Base-by-base conservation (phyloP, 2,329 filamentous ascomycete genomes). In the Pseudogymnoascus sp. region DNA sequence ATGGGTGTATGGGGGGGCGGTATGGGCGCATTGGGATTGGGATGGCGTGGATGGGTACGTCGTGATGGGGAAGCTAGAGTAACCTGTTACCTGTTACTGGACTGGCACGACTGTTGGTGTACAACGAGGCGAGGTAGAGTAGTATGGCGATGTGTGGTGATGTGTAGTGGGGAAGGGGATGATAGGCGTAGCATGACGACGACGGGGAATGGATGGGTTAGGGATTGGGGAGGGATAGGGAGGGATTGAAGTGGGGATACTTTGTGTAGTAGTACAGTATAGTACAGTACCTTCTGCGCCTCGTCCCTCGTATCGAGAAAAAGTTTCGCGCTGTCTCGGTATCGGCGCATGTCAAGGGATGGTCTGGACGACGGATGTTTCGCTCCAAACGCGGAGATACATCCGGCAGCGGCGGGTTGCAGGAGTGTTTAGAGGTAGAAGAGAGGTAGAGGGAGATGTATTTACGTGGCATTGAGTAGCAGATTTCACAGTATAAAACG, bases 111-210 rank as follows among this genome's bases (percentile, higher is more conserved):
- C 25, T 45, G 40, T 1, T 15, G 15, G 37, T n/a, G 37, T 7
- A 15, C 37, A 15, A 15, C 15, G 37, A 40, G 37, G 37, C 18
- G 37, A 42, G 25, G 40, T 27, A 25, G 8, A 13, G 42, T 29
- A 25, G 39, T 25, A 10, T 12, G 18, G 18, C 21, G 18, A 5
- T 37, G 35, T 37, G 35, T 37, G 35, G 35, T 37, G 35, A 25
- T 42, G 18, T 42, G 39, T 42, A 13, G 39, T 42, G 39, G 39
- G 39, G 39, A 48, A 15, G 42, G 42, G 13, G 12, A 52, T 52
- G 42, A 52, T 52, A 52, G 42, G 42, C 42, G 21, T 21, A 48
- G 42, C 42, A 52, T 52, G 42, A 52, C 42, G 42, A 52, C 42
- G 42, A 29, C 42, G 42, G 42, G 25, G 39, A 13, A 10, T 9